Evolutionary conservation across 805 yeast genomes (phyloP), one percentile per base, ranked within the genome.

Genomic region (Candida peoriensis): DNA sequence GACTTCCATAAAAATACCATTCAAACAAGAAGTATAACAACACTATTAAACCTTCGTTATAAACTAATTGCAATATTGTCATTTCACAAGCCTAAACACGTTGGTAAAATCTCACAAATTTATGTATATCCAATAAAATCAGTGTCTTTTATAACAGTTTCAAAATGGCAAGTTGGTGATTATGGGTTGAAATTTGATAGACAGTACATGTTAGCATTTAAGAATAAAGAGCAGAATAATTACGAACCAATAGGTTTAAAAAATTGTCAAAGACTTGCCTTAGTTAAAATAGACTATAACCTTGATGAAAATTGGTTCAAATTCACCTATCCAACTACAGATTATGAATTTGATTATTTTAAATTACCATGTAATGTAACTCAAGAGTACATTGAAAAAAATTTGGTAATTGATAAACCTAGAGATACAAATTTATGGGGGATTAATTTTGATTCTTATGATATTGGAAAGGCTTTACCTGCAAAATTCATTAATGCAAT

Each of bases 41-140:
- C n/a, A n/a, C n/a, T n/a, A n/a, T n/a, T n/a, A n/a, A n/a, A n/a
- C n/a, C n/a, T n/a, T n/a, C n/a, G n/a, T n/a, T n/a, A n/a, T n/a
- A n/a, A n/a, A n/a, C n/a, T n/a, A n/a, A n/a, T n/a, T n/a, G n/a
- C n/a, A n/a, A n/a, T n/a, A n/a, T n/a, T n/a, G n/a, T n/a, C n/a
- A n/a, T n/a, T n/a, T n/a, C n/a, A n/a, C n/a, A n/a, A n/a, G n/a
- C n/a, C n/a, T n/a, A n/a, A n/a, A n/a, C n/a, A 33, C 25, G 15
- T 42, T 8, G 48, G 46, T 2, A 27, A 24, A 2, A 34, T 48
- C 6, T n/a, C 32, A 12, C 22, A 35, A 28, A 34, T 48, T 11
- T 35, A 32, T 18, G 46, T 48, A 4, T 43, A 37, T 21, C 53
- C 53, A 4, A 28, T 48, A 15, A 48, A 48, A 28, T 48, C 53